These are phyloP conservation scores for Albugo laibachii DNA, from an alignment of 352 stramenopile genomes.

Conservation along the genomic window DNA sequence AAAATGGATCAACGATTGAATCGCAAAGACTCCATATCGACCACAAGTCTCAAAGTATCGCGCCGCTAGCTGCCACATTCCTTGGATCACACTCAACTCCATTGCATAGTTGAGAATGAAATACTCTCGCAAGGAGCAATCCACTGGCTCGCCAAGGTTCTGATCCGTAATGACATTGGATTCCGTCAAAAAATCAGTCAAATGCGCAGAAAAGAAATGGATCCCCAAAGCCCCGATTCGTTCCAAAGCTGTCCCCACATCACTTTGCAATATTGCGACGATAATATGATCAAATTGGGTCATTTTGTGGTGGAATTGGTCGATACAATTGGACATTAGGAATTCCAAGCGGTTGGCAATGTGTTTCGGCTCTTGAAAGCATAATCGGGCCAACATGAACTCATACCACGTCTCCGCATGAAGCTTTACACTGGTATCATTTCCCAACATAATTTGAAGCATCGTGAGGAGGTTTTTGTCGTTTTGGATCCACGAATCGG, in stretches of 20 bases:
- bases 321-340: slow-evolving; percentile 56
- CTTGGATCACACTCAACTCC: slow-evolving; percentile 28
- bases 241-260: slow-evolving; percentile 44
- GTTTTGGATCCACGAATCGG: slow-evolving; percentile 26
- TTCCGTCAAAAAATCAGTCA: slow-evolving; percentile 39
- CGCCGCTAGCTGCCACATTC: slow-evolving; percentile 43
- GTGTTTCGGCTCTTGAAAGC: slow-evolving; percentile 53
- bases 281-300: slow-evolving; percentile 71
- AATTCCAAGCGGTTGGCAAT: slow-evolving; percentile 58
- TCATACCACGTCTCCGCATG: slow-evolving; percentile 45
- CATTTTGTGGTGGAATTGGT: slow-evolving; percentile 28
- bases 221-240: slow-evolving; percentile 43
- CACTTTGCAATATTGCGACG: slow-evolving; percentile 50
- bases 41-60: slow-evolving; percentile 45
- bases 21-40: slow-evolving; percentile 21
- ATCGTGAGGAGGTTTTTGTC: slow-evolving; percentile 25
- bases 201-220: slow-evolving; percentile 52
- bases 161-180: slow-evolving; percentile 21
- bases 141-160: slow-evolving; percentile 22
- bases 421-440: slow-evolving; percentile 19
- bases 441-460: slow-evolving; percentile 29
- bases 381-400: slow-evolving; percentile 57
- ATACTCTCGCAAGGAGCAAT: slow-evolving; percentile 31
- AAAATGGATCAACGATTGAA: slow-evolving; percentile 18
- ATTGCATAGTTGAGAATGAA: slow-evolving; percentile 49